Evolutionary conservation across 768 basidiomycete genomes (phyloP), one percentile per base, ranked within the genome.

Genomic region (Termitomyces bulborhizus): DNA sequence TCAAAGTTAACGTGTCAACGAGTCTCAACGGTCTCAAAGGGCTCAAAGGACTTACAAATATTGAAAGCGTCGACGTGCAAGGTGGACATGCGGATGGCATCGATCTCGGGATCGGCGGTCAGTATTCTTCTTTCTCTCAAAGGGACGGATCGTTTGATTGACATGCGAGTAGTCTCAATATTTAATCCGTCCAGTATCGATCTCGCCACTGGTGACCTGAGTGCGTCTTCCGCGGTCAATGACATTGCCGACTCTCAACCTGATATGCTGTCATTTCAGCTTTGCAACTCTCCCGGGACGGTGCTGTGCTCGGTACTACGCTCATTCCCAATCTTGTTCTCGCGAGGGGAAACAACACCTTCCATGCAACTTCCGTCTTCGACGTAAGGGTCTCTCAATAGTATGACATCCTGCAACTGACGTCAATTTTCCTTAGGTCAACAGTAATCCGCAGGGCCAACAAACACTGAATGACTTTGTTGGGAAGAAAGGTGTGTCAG

Each of bases 391-490:
- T 73, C 61, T 56, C 7, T 13, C 52, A 9, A 44, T 31, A 32
- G 9, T 3, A 29, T 9, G 0, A 29, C 36, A 24, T 51, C 8
- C 16, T 31, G 18, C 31, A 40, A 36, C 48, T 46, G 46, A 58
- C 62, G n/a, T 32, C 32, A 29, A 13, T 29, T 37, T 12, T 32
- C 26, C 61, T 26, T 55, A 86, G 80, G 77, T 87, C 7, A 88
- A 88, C 64, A 71, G 71, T 31, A 84, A 71, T 54, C 77, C 80
- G 0, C 73, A 83, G 64, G 86, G 85, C 31, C 66, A 73, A 46
- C 73, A 84, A 59, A 87, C 86, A 1, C 72, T 90, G 32, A 77
- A 82, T 52, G 80, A 88, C 37, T 90, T 89, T 62, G 79, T 88
- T 43, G 78, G 81, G 13, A 77, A 81, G 48, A 79, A 76, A 61